Conservation (phyloP, 306 rosid genomes). For the Begonia peltatifolia region DNA sequence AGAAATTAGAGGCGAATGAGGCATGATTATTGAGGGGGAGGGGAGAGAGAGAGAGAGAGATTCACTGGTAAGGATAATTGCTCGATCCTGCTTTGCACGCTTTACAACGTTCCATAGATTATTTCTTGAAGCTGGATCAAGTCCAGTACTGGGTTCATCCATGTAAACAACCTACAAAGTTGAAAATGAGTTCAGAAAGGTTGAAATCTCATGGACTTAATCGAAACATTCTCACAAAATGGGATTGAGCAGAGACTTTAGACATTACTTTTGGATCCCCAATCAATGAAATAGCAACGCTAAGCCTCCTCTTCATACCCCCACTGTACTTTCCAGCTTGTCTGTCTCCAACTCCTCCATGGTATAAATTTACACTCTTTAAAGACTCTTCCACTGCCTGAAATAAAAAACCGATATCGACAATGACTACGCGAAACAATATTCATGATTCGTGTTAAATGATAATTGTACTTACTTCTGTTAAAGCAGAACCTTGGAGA, state of each 20-base stretch:
- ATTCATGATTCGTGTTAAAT: too few relatives aligned
- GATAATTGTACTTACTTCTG: constrained; percentile 35
- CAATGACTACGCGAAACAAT: too few relatives aligned
- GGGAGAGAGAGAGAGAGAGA: constrained; percentile 8
- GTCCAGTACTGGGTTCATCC: constrained; percentile 92
- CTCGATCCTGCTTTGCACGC: constrained; percentile 71
- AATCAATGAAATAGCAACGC: constrained; percentile 78
- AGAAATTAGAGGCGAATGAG: not conserved
- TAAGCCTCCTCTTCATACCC: constrained; percentile 96
- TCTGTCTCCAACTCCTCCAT: constrained; percentile 75
- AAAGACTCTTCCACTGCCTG: constrained; percentile 96
- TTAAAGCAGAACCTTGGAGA: constrained; percentile 60
- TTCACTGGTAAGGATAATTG: constrained; percentile 76
- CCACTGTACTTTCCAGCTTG: constrained; percentile 84
- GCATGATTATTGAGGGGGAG: too few relatives aligned
- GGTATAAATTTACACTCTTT: constrained; percentile 52
- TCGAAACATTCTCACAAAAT: not conserved
- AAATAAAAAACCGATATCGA: not conserved
- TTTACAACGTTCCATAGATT: constrained; percentile 73
- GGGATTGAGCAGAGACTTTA: constrained; percentile 6
- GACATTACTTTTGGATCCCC: constrained; percentile 67
- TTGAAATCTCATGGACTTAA: constrained; percentile 1
- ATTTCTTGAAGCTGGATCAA: constrained; percentile 86
- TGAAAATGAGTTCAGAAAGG: not conserved
- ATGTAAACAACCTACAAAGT: constrained; percentile 62